These are phyloP conservation scores for Leccinum subgranulosum DNA, from an alignment of 768 basidiomycete genomes.

Conservation along the genomic window DNA sequence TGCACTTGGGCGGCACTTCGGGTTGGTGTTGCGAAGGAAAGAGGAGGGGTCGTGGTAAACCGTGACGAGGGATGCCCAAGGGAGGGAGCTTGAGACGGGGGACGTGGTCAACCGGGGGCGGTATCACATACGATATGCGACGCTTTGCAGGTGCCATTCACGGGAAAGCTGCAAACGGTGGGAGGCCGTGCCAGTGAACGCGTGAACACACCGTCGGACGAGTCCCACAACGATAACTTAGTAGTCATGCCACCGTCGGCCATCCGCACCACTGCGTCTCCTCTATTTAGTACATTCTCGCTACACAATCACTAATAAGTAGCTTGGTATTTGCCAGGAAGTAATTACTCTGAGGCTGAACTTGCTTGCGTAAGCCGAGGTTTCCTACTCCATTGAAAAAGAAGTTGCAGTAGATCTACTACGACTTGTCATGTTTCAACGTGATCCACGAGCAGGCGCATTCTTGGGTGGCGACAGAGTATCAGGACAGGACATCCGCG, in stretches of 20 bases:
- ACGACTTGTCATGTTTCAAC: conserved; percentile 66
- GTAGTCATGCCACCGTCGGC: background rate
- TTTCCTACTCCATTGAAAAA: background rate
- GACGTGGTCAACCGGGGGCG: conserved; percentile 59
- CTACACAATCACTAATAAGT: background rate
- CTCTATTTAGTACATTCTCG: background rate
- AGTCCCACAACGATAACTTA: background rate
- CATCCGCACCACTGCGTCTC: conserved; percentile 4
- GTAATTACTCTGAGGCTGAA: background rate
- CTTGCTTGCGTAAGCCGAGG: conserved; percentile 22
- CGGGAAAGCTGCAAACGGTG: conserved; percentile 1
- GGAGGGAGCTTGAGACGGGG: conserved; percentile 73
- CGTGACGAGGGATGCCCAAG: conserved; percentile 57
- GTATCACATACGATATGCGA: conserved; percentile 87
- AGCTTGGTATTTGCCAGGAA: background rate
- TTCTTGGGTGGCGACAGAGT: conserved; percentile 94
- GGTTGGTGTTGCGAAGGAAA: conserved; percentile 34
- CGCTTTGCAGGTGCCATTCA: conserved; percentile 49
- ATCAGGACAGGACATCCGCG: conserved; percentile 92
- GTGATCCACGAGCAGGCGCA: conserved; percentile 87
- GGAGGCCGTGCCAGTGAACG: background rate
- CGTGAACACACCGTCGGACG: background rate
- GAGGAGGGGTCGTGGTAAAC: conserved; percentile 68
- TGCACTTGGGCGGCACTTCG: conserved; percentile 17
- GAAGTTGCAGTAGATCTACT: conserved; percentile 2